Evolutionary conservation across 108 stramenopile species (phyloP).

Genomic region (Nitzschia inconspicua): DNA sequence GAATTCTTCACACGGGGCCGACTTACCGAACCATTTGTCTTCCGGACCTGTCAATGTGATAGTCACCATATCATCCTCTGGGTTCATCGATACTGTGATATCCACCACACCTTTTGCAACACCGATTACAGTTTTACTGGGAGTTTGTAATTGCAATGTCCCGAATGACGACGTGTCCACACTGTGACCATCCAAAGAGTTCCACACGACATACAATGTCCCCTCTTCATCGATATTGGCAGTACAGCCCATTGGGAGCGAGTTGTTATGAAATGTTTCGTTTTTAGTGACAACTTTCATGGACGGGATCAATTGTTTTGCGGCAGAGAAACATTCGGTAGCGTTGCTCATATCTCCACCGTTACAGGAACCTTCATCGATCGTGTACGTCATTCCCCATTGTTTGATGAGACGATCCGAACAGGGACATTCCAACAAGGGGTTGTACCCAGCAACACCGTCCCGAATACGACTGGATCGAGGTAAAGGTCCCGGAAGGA

Average conservation of each 20-base stretch:
- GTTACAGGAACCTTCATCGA: neutral
- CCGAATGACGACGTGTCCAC: too few species aligned
- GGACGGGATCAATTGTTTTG: constrained; percentile 1
- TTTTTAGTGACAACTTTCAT: neutral
- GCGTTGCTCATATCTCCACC: neutral
- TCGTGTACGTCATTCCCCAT: constrained; percentile 17
- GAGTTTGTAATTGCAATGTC: too few species aligned
- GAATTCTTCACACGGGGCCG: too few species aligned
- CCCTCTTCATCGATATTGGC: constrained; percentile 15
- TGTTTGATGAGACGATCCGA: constrained; percentile 18
- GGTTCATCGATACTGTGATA: constrained; percentile 3
- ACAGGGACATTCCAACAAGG: constrained; percentile 39
- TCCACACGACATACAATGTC: constrained; percentile 16
- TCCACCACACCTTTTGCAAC: constrained; percentile 7
- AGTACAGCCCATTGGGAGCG: constrained; percentile 10
- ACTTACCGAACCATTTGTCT: constrained; percentile 18
- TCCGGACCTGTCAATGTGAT: constrained; percentile 18
- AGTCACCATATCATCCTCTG: neutral
- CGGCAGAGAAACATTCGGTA: constrained; percentile 17
- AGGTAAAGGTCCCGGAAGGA: constrained; percentile 21
- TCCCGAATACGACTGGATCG: constrained; percentile 18
- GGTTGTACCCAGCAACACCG: constrained; percentile 24
- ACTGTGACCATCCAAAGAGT: too few species aligned
- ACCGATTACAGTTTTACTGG: neutral
- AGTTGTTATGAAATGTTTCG: neutral